Percentiles rank a stretch among this genome's conserved stretches.
Conservation (phyloP, 1,284 basidiomycete genomes). For the Fomitiporia mediterranea region DNA sequence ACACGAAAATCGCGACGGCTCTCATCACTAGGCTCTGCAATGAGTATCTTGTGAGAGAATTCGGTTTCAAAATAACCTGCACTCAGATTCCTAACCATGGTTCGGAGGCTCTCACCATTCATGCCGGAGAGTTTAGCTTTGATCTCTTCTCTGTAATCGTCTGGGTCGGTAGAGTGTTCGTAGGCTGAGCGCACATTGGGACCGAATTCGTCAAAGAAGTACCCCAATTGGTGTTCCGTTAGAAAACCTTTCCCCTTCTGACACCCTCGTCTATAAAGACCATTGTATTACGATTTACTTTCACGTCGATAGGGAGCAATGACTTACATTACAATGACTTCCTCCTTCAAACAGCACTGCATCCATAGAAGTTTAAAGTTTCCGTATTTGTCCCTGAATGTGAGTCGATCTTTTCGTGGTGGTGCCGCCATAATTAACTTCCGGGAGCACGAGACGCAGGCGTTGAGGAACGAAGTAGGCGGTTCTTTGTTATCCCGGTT, state of each 20-base stretch:
- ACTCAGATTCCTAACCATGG: not conserved
- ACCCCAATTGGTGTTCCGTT: not conserved
- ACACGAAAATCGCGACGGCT: not conserved
- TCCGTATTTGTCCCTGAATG: not conserved
- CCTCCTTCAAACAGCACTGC: not conserved
- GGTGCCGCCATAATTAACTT: not conserved
- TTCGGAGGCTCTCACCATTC: not conserved
- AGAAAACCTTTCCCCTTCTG: not conserved
- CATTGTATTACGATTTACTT: not conserved
- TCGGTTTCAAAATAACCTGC: not conserved
- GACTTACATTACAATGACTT: not conserved
- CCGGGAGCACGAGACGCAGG: not conserved
- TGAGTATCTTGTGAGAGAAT: not conserved
- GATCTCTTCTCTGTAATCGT: not conserved
- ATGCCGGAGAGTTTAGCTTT: not conserved
- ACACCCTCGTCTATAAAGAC: not conserved
- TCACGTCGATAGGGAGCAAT: not conserved
- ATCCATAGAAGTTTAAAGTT: not conserved
- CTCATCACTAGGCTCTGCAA: not conserved
- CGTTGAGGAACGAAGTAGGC: not conserved
- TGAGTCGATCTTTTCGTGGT: not conserved
- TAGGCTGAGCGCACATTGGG: not conserved
- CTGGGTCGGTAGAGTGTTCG: not conserved
- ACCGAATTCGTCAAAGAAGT: not conserved
- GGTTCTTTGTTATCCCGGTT: not conserved